Percentiles rank a stretch among this genome's conserved stretches.
These are phyloP conservation scores for Penicillium digitatum DNA, from an alignment of 2,329 filamentous ascomycete species.

Conservation along the genomic window DNA sequence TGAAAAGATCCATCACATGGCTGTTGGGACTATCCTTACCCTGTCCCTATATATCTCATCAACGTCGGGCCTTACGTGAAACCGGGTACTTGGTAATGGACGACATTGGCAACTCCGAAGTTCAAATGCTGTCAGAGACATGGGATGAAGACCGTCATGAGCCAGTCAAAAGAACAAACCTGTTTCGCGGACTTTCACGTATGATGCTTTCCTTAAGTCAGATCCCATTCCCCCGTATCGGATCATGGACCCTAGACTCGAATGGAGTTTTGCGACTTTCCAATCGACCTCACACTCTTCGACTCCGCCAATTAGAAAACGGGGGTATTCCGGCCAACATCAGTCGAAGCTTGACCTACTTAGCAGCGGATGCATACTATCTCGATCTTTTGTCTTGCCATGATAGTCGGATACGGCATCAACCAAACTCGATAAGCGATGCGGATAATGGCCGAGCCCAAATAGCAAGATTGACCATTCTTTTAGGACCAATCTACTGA, in stretches of 20 bases:
- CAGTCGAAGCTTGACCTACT: constrained; percentile 30
- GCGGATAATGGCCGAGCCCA: constrained; percentile 30
- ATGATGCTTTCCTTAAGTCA: constrained; percentile 23
- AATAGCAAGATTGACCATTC: constrained; percentile 26
- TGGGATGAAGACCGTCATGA: constrained; percentile 25
- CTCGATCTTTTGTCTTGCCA: constrained; percentile 34
- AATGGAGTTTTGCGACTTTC: constrained; percentile 26
- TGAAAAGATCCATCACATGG: constrained; percentile 20
- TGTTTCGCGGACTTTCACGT: constrained; percentile 20
- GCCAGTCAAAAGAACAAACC: constrained; percentile 14
- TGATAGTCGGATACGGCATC: constrained; percentile 33
- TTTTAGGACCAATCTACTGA: constrained; percentile 19
- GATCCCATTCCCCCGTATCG: constrained; percentile 31
- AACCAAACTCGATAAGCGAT: constrained; percentile 34
- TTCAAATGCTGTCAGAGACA: constrained; percentile 28
- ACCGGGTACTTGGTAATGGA: constrained; percentile 32
- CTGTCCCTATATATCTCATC: constrained; percentile 24
- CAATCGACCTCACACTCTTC: constrained; percentile 39
- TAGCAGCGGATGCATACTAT: constrained; percentile 25
- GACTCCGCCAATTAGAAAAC: constrained; percentile 35
- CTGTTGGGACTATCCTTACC: constrained; percentile 21
- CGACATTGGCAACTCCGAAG: constrained; percentile 23
- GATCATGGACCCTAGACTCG: constrained; percentile 31
- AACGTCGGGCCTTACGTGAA: constrained; percentile 13
- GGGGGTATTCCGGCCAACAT: constrained; percentile 34